Evolutionary conservation across 2,329 filamentous ascomycete genomes (phyloP), one percentile per base, ranked within the genome.

Genomic region (Lithohypha guttulata): DNA sequence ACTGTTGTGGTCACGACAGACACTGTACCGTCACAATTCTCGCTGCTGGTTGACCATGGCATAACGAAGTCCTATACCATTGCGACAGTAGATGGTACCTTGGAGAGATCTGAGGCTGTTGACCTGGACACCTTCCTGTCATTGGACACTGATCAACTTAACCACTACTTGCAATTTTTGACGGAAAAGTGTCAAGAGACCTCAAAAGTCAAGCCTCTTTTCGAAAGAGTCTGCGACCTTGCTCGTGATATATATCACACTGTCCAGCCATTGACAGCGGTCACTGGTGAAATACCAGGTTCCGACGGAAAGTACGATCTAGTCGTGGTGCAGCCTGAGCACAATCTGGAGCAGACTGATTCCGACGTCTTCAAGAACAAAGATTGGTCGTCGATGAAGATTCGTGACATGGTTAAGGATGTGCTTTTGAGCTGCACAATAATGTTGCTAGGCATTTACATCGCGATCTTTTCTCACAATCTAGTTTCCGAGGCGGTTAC

Each of bases 111-210:
- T 54, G 29, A 66, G 54, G 65, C 66, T 10, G 63, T 69, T 41
- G 64, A 69, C 44, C 44, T 69, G 32, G 56, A 58, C 43, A 66
- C 62, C 0, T 69, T 69, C 37, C 55, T 68, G 46, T 64, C 60
- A 41, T 64, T 69, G 44, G 59, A 65, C 10, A 59, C 65, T 9
- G 51, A 57, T 9, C 64, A 68, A 33, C 54, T 69, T 19, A 68
- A 68, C 46, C 55, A 61, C 22, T 66, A 68, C 41, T 48, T 69
- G 17, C 63, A 64, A 20, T 65, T 60, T 15, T 53, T 66, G 25
- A 56, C 42, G 19, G 7, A 27, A 30, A 28, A 20, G 19, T n/a
- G n/a, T n/a, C n/a, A n/a, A n/a, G n/a, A n/a, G n/a, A n/a, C n/a
- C n/a, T n/a, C n/a, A n/a, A n/a, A n/a, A n/a, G n/a, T n/a, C n/a